These are phyloP conservation scores for Blastocrithidia nonstop DNA, from an alignment of 208 protist species.

Conservation along the genomic window DNA sequence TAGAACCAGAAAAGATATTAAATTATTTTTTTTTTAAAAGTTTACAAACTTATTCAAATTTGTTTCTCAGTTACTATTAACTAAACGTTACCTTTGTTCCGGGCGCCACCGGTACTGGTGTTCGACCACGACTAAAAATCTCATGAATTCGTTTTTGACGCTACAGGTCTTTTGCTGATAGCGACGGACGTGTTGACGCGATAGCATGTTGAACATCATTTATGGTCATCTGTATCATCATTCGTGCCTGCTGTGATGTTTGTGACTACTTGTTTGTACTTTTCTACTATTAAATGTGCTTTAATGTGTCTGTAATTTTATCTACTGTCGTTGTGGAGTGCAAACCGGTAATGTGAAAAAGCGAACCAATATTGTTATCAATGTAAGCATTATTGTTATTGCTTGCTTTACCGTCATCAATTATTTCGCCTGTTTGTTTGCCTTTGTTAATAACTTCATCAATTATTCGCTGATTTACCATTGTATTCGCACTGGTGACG, in stretches of 20 bases:
- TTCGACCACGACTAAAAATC: constrained; percentile 37
- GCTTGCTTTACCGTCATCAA: constrained; percentile 4
- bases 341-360: constrained; percentile 39
- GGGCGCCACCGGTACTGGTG: constrained; percentile 8
- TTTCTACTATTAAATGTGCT: constrained; percentile 5
- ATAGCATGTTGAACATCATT: constrained; percentile 42
- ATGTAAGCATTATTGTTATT: too few species aligned
- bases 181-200: constrained; percentile 29
- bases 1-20: background rate
- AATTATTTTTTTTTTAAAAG: constrained; percentile 6
- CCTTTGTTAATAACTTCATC: background rate
- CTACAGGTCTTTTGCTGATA: constrained; percentile 40
- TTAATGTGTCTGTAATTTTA: constrained; percentile 46
- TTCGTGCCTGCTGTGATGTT: too few species aligned
- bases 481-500: constrained; percentile 55
- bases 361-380: too few species aligned
- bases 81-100: constrained; percentile 33
- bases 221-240: constrained; percentile 12
- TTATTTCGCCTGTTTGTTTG: constrained; percentile 1
- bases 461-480: constrained; percentile 61
- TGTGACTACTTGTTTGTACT: background rate
- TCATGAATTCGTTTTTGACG: constrained; percentile 55
- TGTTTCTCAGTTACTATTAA: constrained; percentile 5
- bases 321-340: constrained; percentile 31
- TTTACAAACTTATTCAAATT: constrained; percentile 1